A percentile compares a stretch with the other conserved stretches of the same genome.
Conservation (phyloP, 768 basidiomycete species). For the Pleurotus citrinopileatus region DNA sequence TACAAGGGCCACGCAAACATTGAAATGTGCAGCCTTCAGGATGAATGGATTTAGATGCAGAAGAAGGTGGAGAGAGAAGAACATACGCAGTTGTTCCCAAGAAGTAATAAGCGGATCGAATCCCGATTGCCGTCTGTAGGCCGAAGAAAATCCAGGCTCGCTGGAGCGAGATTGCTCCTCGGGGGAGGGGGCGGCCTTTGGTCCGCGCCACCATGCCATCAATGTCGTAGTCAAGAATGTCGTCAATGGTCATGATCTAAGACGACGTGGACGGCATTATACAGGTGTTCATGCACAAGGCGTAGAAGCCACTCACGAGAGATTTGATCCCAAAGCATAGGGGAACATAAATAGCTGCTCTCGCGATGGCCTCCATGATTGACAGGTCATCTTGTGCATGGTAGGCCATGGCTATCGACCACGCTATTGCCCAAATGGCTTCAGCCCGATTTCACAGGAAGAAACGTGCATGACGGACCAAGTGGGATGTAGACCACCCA, state of each 20-base stretch:
- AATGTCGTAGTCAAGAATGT: constrained; percentile 26
- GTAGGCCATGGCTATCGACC: constrained; percentile 30
- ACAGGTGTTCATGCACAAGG: no score
- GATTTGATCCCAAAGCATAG: constrained; percentile 29
- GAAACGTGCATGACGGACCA: constrained; percentile 12
- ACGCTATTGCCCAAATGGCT: constrained; percentile 16
- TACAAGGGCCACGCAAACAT: constrained; percentile 28
- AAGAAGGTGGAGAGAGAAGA: background rate
- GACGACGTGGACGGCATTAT: no score
- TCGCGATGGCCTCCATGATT: constrained; percentile 14
- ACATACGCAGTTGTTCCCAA: constrained; percentile 21
- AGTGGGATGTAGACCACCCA: constrained; percentile 28
- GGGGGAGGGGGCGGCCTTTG: constrained; percentile 23
- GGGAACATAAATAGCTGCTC: constrained; percentile 22
- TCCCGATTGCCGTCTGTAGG: constrained; percentile 21
- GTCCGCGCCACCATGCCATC: constrained; percentile 26
- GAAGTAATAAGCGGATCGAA: constrained; percentile 17
- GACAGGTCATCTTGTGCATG: constrained; percentile 21
- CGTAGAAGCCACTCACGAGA: constrained; percentile 17
- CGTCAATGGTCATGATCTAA: constrained; percentile 32
- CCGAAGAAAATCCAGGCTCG: constrained; percentile 28
- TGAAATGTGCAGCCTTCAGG: constrained; percentile 19
- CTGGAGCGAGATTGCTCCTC: constrained; percentile 22
- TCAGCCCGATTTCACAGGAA: background rate
- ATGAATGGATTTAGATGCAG: background rate